phyloP scores from a whole-genome alignment of 1,284 basidiomycete species.

The Tetrapyrgos nigripes region DNA sequence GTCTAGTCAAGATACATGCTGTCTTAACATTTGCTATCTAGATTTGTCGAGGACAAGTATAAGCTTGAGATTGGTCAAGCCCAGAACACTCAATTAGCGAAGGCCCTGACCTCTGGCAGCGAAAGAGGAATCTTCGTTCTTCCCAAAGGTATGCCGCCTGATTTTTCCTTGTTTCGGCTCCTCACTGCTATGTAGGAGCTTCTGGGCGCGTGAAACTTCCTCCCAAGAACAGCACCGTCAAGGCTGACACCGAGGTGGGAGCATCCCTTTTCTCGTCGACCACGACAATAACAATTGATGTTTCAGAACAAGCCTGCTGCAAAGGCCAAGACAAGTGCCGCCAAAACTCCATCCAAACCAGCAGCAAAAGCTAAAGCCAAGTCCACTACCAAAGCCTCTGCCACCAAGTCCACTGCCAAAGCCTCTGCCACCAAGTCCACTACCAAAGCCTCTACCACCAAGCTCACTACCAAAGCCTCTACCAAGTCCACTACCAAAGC shows the following conservation, averaged over 20 bases:
- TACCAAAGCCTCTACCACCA: slow-evolving; percentile 24
- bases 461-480: slow-evolving; percentile 23
- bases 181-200: slow-evolving; percentile 49
- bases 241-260: slow-evolving; percentile 60
- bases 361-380: not conserved
- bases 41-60: slow-evolving; percentile 83
- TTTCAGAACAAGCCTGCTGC: slow-evolving; percentile 64
- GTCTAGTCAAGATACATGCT: not conserved
- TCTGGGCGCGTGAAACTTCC: slow-evolving; percentile 88
- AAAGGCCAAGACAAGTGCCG: slow-evolving; percentile 38
- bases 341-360: slow-evolving; percentile 3
- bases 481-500: slow-evolving; percentile 5
- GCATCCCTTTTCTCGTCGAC: not conserved
- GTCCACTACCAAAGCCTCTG: slow-evolving; percentile 25
- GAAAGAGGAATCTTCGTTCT: slow-evolving; percentile 84
- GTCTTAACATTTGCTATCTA: slow-evolving; percentile 29
- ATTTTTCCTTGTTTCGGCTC: slow-evolving; percentile 10
- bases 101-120: slow-evolving; percentile 81
- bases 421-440: slow-evolving; percentile 17
- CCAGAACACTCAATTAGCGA: slow-evolving; percentile 82
- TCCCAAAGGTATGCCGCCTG: slow-evolving; percentile 75
- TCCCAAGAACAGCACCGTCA: slow-evolving; percentile 62
- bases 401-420: slow-evolving; percentile 25
- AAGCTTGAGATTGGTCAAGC: slow-evolving; percentile 79
- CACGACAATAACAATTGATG: slow-evolving; percentile 17